These are phyloP conservation scores for Yamadazyma akitaensis DNA, from an alignment of 805 yeast species.

Conservation along the genomic window DNA sequence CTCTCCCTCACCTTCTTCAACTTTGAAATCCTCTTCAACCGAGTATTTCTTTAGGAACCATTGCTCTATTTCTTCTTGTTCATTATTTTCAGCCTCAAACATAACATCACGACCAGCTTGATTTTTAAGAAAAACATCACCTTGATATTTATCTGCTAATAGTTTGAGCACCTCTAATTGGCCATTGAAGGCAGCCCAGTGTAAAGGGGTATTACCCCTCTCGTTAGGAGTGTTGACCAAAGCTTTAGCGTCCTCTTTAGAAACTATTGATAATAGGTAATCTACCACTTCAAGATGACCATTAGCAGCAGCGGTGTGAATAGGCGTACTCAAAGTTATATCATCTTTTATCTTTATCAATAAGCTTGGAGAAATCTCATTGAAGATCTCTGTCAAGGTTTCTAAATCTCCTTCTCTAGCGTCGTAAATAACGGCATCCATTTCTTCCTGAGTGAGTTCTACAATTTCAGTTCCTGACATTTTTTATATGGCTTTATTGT, in stretches of 20 bases:
- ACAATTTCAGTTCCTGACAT: constrained; percentile 20
- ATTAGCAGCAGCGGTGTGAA: constrained; percentile 96
- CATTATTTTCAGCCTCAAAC: constrained; percentile 82
- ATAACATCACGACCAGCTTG: constrained; percentile 75
- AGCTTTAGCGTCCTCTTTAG: constrained; percentile 39
- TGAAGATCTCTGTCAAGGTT: constrained; percentile 64
- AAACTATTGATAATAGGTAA: constrained; percentile 51
- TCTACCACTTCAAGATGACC: constrained; percentile 74
- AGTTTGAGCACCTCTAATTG: constrained; percentile 66
- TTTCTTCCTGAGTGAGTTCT: constrained; percentile 63
- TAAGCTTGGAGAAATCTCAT: constrained; percentile 47
- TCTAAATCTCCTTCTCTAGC: constrained; percentile 88
- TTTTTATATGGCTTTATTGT: no score
- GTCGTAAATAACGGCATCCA: constrained; percentile 76
- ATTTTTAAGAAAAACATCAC: constrained; percentile 81
- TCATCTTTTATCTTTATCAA: constrained; percentile 56
- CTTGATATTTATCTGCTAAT: constrained; percentile 69
- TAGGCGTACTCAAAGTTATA: constrained; percentile 63
- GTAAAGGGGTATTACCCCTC: constrained; percentile 90
- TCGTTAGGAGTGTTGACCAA: constrained; percentile 49
- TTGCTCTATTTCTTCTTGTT: constrained; percentile 71
- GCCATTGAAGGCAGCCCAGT: constrained; percentile 95
- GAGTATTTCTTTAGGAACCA: constrained; percentile 73
- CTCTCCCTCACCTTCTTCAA: constrained; percentile 38
- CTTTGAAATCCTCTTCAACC: constrained; percentile 52